Conservation (phyloP, 2,329 filamentous ascomycete genomes). For the Incumbomyces delicatus region DNA sequence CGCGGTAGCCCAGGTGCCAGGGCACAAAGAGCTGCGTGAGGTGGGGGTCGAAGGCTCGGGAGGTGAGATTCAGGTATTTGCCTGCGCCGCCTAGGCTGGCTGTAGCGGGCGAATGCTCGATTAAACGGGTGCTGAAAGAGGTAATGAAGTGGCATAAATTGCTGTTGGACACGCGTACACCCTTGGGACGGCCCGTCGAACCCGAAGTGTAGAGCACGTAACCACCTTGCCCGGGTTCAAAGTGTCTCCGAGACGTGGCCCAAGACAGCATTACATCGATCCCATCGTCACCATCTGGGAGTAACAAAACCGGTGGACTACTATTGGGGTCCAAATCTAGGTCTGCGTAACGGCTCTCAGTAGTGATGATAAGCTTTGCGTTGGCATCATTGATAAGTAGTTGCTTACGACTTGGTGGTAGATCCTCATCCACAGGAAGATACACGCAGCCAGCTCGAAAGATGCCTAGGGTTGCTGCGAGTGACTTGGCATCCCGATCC, state of each 20-base stretch:
- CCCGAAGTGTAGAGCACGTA: conserved; percentile 55
- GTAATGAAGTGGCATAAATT: conserved; percentile 51
- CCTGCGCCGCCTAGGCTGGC: background rate
- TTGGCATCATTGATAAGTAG: conserved; percentile 23
- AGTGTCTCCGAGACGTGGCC: no score
- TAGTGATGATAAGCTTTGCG: no score
- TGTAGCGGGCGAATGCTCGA: background rate
- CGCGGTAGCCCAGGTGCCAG: conserved; percentile 24
- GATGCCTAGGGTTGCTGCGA: conserved; percentile 25
- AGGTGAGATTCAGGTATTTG: background rate
- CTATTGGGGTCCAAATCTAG: no score
- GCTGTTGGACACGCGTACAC: conserved; percentile 53
- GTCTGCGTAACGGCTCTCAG: no score
- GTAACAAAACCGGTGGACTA: no score
- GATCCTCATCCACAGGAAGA: conserved; percentile 27
- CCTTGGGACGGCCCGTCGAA: conserved; percentile 48
- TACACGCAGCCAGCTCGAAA: conserved; percentile 28
- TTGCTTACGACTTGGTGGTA: conserved; percentile 24
- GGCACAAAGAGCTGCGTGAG: conserved; percentile 28
- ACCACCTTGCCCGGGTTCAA: background rate
- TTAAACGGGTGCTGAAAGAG: conserved; percentile 40
- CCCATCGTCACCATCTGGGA: no score
- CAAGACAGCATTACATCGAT: no score
- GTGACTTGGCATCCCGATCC: conserved; percentile 22
- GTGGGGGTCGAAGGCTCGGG: conserved; percentile 33